Conservation (phyloP, 2,329 filamentous ascomycete species). For the Raffaelea ambrosiae region DNA sequence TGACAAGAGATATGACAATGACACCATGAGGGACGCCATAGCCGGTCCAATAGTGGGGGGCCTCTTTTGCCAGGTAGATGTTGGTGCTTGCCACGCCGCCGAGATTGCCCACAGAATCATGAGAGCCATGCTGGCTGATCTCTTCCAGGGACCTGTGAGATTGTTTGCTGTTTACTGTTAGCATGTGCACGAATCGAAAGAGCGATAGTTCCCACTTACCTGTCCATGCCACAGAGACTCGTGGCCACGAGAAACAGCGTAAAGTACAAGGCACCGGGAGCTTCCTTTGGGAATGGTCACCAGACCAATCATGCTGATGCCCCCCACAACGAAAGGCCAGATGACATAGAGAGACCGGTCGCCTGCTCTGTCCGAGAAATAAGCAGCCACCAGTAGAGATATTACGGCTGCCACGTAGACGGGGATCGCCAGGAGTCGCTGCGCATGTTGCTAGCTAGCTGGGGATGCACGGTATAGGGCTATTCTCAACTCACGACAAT, state of each 20-base stretch:
- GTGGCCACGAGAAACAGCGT: slow-evolving; percentile 28
- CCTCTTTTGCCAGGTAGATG: slow-evolving; percentile 24
- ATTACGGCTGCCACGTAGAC: slow-evolving; percentile 13
- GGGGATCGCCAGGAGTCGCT: slow-evolving; percentile 8
- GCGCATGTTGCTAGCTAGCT: too few species aligned
- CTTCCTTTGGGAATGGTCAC: slow-evolving; percentile 12
- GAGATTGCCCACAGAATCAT: slow-evolving; percentile 40
- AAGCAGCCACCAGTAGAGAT: slow-evolving; percentile 18
- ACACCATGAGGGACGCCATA: slow-evolving; percentile 18
- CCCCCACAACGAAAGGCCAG: background rate
- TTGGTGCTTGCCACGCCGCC: slow-evolving; percentile 30
- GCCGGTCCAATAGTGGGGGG: slow-evolving; percentile 26
- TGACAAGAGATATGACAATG: background rate
- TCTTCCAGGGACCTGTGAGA: background rate
- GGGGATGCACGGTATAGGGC: background rate
- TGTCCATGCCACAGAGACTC: slow-evolving; percentile 25
- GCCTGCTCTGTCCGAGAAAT: background rate
- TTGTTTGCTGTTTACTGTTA: slow-evolving; percentile 15
- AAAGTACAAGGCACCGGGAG: slow-evolving; percentile 24
- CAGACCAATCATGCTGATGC: background rate
- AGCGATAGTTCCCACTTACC: slow-evolving; percentile 12
- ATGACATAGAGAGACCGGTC: slow-evolving; percentile 1
- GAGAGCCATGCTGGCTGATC: slow-evolving; percentile 2
- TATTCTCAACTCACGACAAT: background rate
- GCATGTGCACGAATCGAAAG: slow-evolving; percentile 37